Conservation (phyloP, 1,284 basidiomycete species). For the Ceratobasidium sp. region DNA sequence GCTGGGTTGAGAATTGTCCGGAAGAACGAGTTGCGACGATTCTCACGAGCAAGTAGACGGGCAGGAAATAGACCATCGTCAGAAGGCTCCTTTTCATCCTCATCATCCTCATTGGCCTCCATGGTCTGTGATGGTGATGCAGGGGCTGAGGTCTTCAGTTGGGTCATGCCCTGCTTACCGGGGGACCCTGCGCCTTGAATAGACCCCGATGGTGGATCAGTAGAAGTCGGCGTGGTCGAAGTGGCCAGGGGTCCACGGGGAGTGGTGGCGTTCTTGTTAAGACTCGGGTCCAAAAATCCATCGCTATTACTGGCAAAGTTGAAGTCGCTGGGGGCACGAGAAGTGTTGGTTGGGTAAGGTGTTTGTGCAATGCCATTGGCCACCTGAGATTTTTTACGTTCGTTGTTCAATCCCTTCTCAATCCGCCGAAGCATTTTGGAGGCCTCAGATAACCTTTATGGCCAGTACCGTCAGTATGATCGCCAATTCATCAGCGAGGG, state of each 20-base stretch:
- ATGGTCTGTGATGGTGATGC: slow-evolving; percentile 13
- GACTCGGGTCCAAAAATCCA: slow-evolving; percentile 35
- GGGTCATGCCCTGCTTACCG: background rate
- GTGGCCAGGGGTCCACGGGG: slow-evolving; percentile 2
- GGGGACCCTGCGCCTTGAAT: background rate
- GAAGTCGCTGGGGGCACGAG: slow-evolving; percentile 22
- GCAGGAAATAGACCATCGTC: slow-evolving; percentile 71
- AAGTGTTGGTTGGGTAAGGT: slow-evolving; percentile 14
- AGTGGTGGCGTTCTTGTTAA: slow-evolving; percentile 16
- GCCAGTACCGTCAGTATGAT: slow-evolving; percentile 41
- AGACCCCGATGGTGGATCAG: slow-evolving; percentile 11
- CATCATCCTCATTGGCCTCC: slow-evolving; percentile 62
- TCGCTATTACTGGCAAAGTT: slow-evolving; percentile 33
- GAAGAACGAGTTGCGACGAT: slow-evolving; percentile 74
- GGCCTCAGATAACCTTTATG: slow-evolving; percentile 72
- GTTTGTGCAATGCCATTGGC: slow-evolving; percentile 8
- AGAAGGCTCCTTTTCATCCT: slow-evolving; percentile 47
- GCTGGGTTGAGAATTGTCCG: slow-evolving; percentile 74
- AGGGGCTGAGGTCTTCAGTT: slow-evolving; percentile 9
- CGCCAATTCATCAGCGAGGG: slow-evolving; percentile 22
- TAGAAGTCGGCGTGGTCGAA: slow-evolving; percentile 28
- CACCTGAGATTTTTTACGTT: slow-evolving; percentile 33
- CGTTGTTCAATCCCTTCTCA: slow-evolving; percentile 76
- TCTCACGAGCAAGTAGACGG: slow-evolving; percentile 70
- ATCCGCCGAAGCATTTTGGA: slow-evolving; percentile 83